These are phyloP conservation scores for Kuraishia capsulata DNA, from an alignment of 805 yeast species.

Conservation along the genomic window DNA sequence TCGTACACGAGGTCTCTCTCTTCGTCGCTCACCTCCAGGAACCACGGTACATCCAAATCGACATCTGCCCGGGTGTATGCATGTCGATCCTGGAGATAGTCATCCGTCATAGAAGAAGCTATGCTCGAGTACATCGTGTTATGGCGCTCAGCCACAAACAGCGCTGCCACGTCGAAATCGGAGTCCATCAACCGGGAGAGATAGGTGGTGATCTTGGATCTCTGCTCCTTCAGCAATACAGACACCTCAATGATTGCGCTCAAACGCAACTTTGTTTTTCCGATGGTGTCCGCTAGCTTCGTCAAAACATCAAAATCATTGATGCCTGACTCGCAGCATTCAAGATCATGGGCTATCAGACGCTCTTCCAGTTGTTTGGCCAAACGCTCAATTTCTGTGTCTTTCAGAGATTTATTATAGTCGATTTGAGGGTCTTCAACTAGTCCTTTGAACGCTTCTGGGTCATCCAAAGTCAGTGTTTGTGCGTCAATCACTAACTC, in stretches of 20 bases:
- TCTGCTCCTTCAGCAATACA: constrained; percentile 56
- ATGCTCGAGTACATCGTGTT: constrained; percentile 16
- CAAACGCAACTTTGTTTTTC: constrained; percentile 22
- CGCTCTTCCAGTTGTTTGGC: constrained; percentile 37
- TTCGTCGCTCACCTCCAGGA: constrained; percentile 56
- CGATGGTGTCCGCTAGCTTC: constrained; percentile 28
- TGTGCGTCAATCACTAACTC: constrained; percentile 61
- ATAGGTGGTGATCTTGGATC: constrained; percentile 61
- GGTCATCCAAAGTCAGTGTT: constrained; percentile 60
- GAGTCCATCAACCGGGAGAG: constrained; percentile 74
- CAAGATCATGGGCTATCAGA: constrained; percentile 19
- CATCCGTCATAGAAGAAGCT: neutral
- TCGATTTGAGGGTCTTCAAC: constrained; percentile 43
- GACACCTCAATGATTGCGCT: constrained; percentile 26
- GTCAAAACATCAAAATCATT: constrained; percentile 15
- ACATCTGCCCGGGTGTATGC: constrained; percentile 4
- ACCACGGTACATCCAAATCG: constrained; percentile 54
- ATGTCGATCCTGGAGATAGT: neutral
- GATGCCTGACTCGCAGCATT: neutral
- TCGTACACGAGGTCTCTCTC: constrained; percentile 42
- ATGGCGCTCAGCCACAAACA: constrained; percentile 38
- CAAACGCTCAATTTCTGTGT: constrained; percentile 36
- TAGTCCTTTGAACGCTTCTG: constrained; percentile 62
- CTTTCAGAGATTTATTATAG: constrained; percentile 27
- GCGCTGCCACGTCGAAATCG: constrained; percentile 49